Evolutionary conservation across 2,329 filamentous ascomycete genomes (phyloP), one percentile per base, ranked within the genome.

Genomic region (Colletotrichum higginsianum): DNA sequence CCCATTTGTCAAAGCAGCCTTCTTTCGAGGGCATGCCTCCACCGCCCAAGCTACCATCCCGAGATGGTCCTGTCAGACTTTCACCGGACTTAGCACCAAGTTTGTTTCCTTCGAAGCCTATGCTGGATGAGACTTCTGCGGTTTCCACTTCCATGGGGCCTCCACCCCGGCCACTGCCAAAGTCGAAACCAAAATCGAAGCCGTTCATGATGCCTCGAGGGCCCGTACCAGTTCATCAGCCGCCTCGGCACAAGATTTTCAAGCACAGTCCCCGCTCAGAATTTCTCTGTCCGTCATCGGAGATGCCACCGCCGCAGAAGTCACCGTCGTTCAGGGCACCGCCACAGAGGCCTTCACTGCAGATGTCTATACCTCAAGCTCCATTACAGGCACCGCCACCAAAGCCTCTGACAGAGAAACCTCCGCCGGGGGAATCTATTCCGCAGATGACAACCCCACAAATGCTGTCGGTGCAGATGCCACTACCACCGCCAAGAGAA

Each of bases 161-260:
- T 50, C 56, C 63, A 3, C 40, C 30, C 6, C 61, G 67, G 21
- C 65, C 52, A n/a, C 26, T 21, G 21, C 3, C 15, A n/a, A 72
- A 69, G 60, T 18, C 53, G 16, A 72, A 63, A 50, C 42, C 69
- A 12, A 72, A 63, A 50, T 49, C 69, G 8, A 72, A 60, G 40
- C 69, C 58, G 4, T 72, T 72, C 60, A 72, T 72, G 69, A 69
- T 72, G 69, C 69, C 69, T 7, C 52, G 44, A 40, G 60, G 44
- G 23, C 21, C 30, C 23, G 35, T 61, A 18, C 47, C 52, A 11
- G 21, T 21, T 2, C 58, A 60, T 21, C 56, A 55, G 47, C 57
- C 64, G 40, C 16, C 50, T 13, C 50, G 67, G 13, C 65, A 64
- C 40, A 56, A 60, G 23, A 47, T 65, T 7, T 65, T 57, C 52